phyloP scores from a whole-genome alignment of 768 basidiomycete genomes.

The Trametes punicea region DNA sequence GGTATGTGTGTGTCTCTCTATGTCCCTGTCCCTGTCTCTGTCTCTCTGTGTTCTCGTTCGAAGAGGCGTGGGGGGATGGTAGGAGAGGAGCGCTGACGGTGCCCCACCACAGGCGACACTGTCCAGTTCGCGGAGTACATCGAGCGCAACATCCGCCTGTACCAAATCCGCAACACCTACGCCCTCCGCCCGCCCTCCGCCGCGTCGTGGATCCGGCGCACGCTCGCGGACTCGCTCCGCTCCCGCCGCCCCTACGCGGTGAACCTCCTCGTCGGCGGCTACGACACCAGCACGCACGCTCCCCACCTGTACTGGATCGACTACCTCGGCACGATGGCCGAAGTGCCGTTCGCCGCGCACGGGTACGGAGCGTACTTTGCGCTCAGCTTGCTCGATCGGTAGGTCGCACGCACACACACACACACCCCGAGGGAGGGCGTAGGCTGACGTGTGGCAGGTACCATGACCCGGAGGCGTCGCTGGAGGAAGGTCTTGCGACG shows the following conservation, averaged over 20 bases:
- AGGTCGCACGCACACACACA: conserved; percentile 20
- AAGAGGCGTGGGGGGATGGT: no score
- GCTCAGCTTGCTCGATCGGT: conserved; percentile 89
- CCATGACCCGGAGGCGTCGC: conserved; percentile 80
- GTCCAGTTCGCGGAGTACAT: conserved; percentile 95
- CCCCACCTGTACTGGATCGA: conserved; percentile 95
- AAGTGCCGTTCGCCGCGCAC: conserved; percentile 91
- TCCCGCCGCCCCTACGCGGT: conserved; percentile 87
- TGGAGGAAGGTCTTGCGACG: conserved; percentile 83
- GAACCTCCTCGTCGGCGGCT: conserved; percentile 91
- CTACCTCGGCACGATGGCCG: conserved; percentile 86
- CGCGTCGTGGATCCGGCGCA: conserved; percentile 91
- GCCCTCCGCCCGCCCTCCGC: conserved; percentile 87
- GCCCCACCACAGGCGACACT: conserved; percentile 76
- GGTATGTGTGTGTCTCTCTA: conserved; percentile 41
- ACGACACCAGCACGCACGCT: conserved; percentile 67
- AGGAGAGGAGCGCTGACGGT: not conserved
- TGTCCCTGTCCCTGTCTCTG: not conserved
- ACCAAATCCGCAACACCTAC: conserved; percentile 92
- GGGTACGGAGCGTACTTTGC: conserved; percentile 95
- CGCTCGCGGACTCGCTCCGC: conserved; percentile 85
- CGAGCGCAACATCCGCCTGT: conserved; percentile 92
- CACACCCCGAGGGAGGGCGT: not conserved
- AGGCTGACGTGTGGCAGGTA: conserved; percentile 49
- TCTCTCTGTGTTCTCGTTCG: no score